Percentiles rank a stretch among this genome's conserved stretches.
These are phyloP conservation scores for Astrephomene gubernaculifera DNA, from an alignment of 139 green algal genomes.

Conservation along the genomic window DNA sequence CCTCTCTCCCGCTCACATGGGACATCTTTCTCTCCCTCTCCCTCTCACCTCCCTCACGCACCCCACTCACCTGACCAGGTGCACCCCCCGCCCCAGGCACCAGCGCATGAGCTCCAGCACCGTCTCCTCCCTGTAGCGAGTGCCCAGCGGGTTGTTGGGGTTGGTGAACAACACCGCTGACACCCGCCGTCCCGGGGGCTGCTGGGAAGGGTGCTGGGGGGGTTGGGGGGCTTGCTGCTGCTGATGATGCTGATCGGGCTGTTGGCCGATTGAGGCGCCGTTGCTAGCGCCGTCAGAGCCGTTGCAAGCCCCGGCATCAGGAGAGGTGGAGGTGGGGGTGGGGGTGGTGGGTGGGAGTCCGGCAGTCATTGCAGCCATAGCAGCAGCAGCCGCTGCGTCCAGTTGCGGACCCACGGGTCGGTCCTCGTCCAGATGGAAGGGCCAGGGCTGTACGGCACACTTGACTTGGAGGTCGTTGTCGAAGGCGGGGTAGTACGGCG, in stretches of 20 bases:
- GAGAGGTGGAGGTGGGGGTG: too few relatives aligned
- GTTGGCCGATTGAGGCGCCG: too few relatives aligned
- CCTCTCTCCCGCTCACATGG: too few relatives aligned
- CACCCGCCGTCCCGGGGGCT: constrained; percentile 58
- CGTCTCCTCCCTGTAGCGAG: constrained; percentile 54
- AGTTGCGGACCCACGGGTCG: constrained; percentile 39
- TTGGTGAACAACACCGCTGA: constrained; percentile 75
- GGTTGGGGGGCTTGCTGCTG: too few relatives aligned
- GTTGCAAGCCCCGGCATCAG: neutral
- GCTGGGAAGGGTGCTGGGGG: too few relatives aligned
- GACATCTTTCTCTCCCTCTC: neutral
- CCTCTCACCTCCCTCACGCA: neutral
- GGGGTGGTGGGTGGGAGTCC: too few relatives aligned
- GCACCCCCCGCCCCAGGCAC: constrained; percentile 67
- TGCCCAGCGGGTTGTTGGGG: constrained; percentile 83
- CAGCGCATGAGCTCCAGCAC: constrained; percentile 69
- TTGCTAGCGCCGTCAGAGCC: neutral
- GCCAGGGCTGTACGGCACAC: constrained; percentile 55
- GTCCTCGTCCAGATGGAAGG: constrained; percentile 61
- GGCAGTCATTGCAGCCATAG: too few relatives aligned
- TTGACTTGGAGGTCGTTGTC: constrained; percentile 78
- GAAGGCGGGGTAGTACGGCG: constrained; percentile 88
- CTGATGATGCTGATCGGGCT: too few relatives aligned
- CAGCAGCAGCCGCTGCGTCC: constrained; percentile 41
- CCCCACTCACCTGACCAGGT: constrained; percentile 70